Base-by-base conservation (phyloP, 345 rosid genomes). In the Luvunga scandens region DNA sequence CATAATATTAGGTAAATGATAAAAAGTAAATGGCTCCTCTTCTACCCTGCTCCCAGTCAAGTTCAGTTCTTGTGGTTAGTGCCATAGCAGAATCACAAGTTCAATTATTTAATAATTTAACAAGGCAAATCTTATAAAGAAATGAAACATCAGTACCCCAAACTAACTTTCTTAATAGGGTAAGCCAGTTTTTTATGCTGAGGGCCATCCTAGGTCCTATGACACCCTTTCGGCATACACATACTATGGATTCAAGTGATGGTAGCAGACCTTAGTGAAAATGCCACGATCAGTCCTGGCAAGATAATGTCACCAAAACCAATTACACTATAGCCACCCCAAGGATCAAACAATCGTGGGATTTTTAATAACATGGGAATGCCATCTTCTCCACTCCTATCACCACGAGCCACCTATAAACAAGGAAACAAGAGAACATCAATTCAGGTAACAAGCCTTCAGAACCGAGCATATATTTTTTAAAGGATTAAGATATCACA, bases 291-390 rank as follows among this genome's bases (percentile, higher is more conserved):
- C 68, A 96, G 81, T 75, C 99, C 99, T 2, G 98, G 98, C 81
- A 96, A 85, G 83, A 96, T 94, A 77, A 96, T 96, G 80, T 96
- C 99, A 59, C 99, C 99, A 85, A 96, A 96, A 36, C 99, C 98
- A 74, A 96, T 96, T 80, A 96, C 89, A 77, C 99, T 94, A 81
- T 92, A 94, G 76, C 99, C 99, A 78, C 99, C 98, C 99, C 99
- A 96, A 70, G 99, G 98, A 85, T 96, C 99, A 89, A 92, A 94
- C 93, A 96, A 89, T 60, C 97, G 90, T 25, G 99, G 99, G 67
- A 96, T 92, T 88, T 96, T 96, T 80, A 96, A 75, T 76, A 96
- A 90, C 99, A 96, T 90, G 1, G 98, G 99, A 78, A 96, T 94
- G 9, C 99, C 97, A 81, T 94, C 98, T 80, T 94, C 97, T 75